These are phyloP conservation scores for Arthrocladium fulminans DNA, from an alignment of 2,329 filamentous ascomycete species.

Conservation along the genomic window DNA sequence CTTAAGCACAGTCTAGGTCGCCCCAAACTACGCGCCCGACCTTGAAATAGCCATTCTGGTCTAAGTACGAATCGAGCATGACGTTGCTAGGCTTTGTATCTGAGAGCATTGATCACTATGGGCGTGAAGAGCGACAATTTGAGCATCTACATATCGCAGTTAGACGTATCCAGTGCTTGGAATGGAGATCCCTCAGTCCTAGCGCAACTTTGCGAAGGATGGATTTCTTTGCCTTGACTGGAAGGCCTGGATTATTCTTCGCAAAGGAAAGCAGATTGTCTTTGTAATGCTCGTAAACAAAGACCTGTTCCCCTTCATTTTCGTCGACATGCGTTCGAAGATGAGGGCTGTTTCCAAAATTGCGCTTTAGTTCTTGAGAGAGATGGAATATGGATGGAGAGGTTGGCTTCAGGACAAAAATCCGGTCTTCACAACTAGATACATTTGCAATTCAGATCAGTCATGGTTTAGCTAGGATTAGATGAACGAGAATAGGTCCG, in stretches of 20 bases:
- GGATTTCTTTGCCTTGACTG: conserved; percentile 1
- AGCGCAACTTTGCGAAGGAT: conserved; percentile 8
- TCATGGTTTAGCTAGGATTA: background rate
- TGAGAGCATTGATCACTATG: background rate
- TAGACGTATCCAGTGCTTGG: conserved; percentile 10
- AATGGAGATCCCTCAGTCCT: conserved; percentile 11
- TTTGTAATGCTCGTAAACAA: conserved; percentile 11
- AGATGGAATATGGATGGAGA: conserved; percentile 12
- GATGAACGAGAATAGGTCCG: background rate
- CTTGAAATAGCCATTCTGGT: conserved; percentile 3
- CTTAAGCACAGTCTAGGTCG: conserved; percentile 13
- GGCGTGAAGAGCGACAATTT: background rate
- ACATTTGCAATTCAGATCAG: conserved; percentile 4
- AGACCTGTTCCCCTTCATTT: conserved; percentile 8
- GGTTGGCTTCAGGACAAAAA: conserved; percentile 13
- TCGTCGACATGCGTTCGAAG: conserved; percentile 12
- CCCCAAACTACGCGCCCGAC: conserved; percentile 7
- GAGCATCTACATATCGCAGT: background rate
- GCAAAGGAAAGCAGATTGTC: conserved; percentile 6
- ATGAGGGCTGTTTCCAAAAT: conserved; percentile 4
- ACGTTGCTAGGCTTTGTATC: conserved; percentile 12
- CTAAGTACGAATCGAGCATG: conserved; percentile 6
- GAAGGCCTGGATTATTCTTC: conserved; percentile 5
- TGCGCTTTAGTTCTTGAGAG: conserved; percentile 5
- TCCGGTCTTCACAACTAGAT: background rate